Percentiles rank a stretch among this genome's conserved stretches.
Evolutionary conservation across 345 rosid genomes (phyloP).

Genomic region (Toxicodendron radicans): DNA sequence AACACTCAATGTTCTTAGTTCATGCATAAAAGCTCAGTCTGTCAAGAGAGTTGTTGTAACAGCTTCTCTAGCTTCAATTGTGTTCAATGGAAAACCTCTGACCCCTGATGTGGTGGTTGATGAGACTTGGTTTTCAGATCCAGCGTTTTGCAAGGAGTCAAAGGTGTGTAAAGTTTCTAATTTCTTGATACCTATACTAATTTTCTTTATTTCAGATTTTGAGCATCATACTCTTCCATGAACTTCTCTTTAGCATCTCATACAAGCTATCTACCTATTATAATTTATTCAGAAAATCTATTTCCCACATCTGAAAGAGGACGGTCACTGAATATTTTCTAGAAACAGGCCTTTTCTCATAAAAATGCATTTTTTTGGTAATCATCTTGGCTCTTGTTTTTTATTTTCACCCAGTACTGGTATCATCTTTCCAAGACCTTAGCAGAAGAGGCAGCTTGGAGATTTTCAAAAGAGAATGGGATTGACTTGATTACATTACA

Average conservation of each 20-base stretch:
- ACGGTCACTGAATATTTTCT: too few species aligned
- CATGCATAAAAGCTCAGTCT: slow-evolving; percentile 30
- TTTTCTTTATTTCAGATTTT: too few species aligned
- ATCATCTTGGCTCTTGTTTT: too few species aligned
- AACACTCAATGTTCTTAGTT: slow-evolving; percentile 22
- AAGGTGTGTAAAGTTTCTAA: slow-evolving; percentile 18
- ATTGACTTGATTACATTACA: slow-evolving; percentile 42
- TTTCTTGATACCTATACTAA: background rate
- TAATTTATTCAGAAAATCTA: too few species aligned
- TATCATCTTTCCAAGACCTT: slow-evolving; percentile 43
- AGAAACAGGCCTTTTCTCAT: too few species aligned
- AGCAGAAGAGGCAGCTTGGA: slow-evolving; percentile 54
- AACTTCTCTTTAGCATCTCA: background rate
- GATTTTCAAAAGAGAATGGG: slow-evolving; percentile 38
- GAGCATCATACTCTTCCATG: background rate
- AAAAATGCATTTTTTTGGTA: too few species aligned
- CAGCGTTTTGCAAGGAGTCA: slow-evolving; percentile 25
- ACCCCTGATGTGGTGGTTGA: slow-evolving; percentile 36
- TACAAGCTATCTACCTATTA: background rate
- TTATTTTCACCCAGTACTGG: slow-evolving; percentile 32
- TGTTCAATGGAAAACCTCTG: slow-evolving; percentile 29
- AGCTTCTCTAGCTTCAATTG: slow-evolving; percentile 47
- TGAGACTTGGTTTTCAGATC: slow-evolving; percentile 53
- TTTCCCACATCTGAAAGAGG: too few species aligned
- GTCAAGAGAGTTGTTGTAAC: slow-evolving; percentile 53